Evolutionary conservation across 2,329 filamentous ascomycete species (phyloP).

Genomic region (Periconia digitata): DNA sequence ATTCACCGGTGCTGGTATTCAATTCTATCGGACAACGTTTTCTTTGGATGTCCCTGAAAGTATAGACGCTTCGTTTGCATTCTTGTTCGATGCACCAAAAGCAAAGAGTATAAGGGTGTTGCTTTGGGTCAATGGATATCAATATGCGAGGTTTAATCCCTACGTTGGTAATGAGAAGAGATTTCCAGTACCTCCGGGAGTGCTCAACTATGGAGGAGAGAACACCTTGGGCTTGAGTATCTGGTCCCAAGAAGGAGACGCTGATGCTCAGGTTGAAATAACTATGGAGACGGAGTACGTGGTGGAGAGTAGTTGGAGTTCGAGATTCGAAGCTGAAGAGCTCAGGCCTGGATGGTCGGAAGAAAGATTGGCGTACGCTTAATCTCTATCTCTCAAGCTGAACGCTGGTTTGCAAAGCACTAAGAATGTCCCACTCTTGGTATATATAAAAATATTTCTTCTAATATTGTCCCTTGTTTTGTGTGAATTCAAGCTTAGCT

Average conservation of each 20-base stretch:
- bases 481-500: too few species aligned
- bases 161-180: slow-evolving; percentile 62
- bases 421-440: too few species aligned
- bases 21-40: slow-evolving; percentile 58
- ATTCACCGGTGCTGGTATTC: slow-evolving; percentile 54
- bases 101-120: slow-evolving; percentile 54
- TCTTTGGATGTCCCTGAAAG: slow-evolving; percentile 54
- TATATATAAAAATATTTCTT: too few species aligned
- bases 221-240: slow-evolving; percentile 62
- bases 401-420: too few species aligned
- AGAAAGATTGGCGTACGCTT: slow-evolving; percentile 37
- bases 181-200: slow-evolving; percentile 62
- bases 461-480: too few species aligned
- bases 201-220: slow-evolving; percentile 59
- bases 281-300: slow-evolving; percentile 58
- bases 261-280: slow-evolving; percentile 54
- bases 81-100: slow-evolving; percentile 53
- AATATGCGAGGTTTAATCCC: slow-evolving; percentile 63
- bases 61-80: slow-evolving; percentile 59
- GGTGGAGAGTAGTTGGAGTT: slow-evolving; percentile 56
- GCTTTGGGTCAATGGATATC: slow-evolving; percentile 67
- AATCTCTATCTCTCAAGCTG: too few species aligned
- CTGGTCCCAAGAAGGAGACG: slow-evolving; percentile 60
- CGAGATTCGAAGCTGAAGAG: slow-evolving; percentile 51
- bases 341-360: slow-evolving; percentile 55